Conservation (phyloP, 148 eudicot genomes). For the Fallopia convolvulus region DNA sequence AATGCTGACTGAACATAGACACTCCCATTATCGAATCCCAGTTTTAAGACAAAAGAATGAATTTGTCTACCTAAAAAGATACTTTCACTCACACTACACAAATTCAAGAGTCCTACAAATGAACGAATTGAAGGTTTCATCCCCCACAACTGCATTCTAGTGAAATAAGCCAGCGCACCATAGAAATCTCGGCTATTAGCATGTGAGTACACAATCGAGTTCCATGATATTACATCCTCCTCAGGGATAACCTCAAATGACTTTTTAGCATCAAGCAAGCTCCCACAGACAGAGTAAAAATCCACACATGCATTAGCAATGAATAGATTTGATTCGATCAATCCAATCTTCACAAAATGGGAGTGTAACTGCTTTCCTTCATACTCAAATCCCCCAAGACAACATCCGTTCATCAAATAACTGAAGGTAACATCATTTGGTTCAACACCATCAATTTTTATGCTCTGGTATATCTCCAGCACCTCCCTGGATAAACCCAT, state of each 20-base stretch:
- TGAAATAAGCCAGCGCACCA: slow-evolving; percentile 44
- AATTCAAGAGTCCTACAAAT: slow-evolving; percentile 54
- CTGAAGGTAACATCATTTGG: slow-evolving; percentile 61
- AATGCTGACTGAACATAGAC: slow-evolving; percentile 65
- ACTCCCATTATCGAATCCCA: slow-evolving; percentile 41
- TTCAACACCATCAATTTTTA: slow-evolving; percentile 46
- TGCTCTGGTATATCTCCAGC: slow-evolving; percentile 24
- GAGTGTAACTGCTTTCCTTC: slow-evolving; percentile 71
- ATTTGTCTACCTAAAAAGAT: slow-evolving; percentile 50
- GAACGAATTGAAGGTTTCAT: slow-evolving; percentile 62
- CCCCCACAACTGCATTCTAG: slow-evolving; percentile 50
- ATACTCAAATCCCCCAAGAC: slow-evolving; percentile 37
- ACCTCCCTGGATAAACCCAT: slow-evolving; percentile 39
- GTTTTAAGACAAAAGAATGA: slow-evolving; percentile 48
- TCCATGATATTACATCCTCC: slow-evolving; percentile 77
- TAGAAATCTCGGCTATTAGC: slow-evolving; percentile 33
- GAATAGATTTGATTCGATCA: slow-evolving; percentile 40
- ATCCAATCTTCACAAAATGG: slow-evolving; percentile 50
- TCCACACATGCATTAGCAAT: slow-evolving; percentile 78
- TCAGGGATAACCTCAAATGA: slow-evolving; percentile 51
- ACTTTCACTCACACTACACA: slow-evolving; percentile 34
- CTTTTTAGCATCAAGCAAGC: slow-evolving; percentile 38
- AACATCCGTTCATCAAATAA: slow-evolving; percentile 64
- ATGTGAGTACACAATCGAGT: slow-evolving; percentile 53
- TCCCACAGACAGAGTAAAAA: slow-evolving; percentile 67